Base-by-base conservation (phyloP, 345 rosid genomes). In the Dipteronia dyeriana region DNA sequence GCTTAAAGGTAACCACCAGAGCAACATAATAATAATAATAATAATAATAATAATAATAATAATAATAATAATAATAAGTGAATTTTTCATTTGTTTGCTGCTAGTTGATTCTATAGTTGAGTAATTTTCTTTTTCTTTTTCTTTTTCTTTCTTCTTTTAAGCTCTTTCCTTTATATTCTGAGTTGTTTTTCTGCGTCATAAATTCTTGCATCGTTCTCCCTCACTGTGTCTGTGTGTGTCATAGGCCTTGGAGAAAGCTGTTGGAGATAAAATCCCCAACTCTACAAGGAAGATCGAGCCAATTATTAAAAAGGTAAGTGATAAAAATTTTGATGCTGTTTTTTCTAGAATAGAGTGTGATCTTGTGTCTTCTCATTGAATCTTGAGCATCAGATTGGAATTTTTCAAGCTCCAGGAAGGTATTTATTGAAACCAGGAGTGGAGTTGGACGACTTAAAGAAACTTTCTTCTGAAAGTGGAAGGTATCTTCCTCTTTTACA, bases 181-280 rank as follows among this genome's bases (percentile, higher is more conserved):
- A 43, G 31, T 43, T 63, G 38, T 83, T 78, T 38, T 3, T 38
- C 57, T 70, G 38, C 54, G 25, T 8, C 59, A 68, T 76, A 5
- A 12, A 60, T 60, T 60, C 49, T 57, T 3, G 43, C 72, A 11
- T 57, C 39, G 63, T 70, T 34, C 65, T 62, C 47, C 39, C 62
- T 77, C 53, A 67, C 26, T 82, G 34, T 74, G 73, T 80, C 54
- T 76, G 20, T 75, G 66, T 83, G 3, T 81, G 9, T 54, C 45
- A 53, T 59, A 96, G 99, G 89, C 88, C 78, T 83, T 96, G 82
- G 99, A 94, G 85, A 94, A 91, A 89, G 95, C 92, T 68, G 82
- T 86, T 79, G 95, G 92, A 71, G 90, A 88, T 78, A 65, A 78
- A 82, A 69, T 86, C 82, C 97, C 98, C 61, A 78, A 82, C 73